Percentiles rank a stretch among this genome's conserved stretches.
These are phyloP conservation scores for Leptographium galeiforme DNA, from an alignment of 2,329 filamentous ascomycete genomes.

Conservation along the genomic window DNA sequence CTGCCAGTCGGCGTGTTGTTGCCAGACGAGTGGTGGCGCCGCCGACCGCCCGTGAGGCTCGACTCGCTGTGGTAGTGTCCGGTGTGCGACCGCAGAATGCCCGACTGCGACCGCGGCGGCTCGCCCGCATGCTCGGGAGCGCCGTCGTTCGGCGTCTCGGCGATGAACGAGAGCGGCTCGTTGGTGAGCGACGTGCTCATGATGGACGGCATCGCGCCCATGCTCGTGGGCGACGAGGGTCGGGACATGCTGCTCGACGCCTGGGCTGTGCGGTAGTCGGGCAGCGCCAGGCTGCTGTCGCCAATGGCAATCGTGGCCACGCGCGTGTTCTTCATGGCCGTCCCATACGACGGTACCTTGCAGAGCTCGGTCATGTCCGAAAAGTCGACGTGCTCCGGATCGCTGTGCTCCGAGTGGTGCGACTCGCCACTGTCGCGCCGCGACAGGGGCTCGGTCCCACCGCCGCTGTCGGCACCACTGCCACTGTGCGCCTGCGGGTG, in stretches of 20 bases:
- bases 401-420: slow-evolving; percentile 34
- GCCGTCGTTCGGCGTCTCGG: slow-evolving; percentile 14
- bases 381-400: slow-evolving; percentile 42
- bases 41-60: slow-evolving; percentile 1
- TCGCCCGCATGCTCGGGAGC: neutral
- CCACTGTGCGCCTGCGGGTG: neutral
- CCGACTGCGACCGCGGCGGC: neutral
- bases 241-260: slow-evolving; percentile 28
- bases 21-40: slow-evolving; percentile 11
- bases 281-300: slow-evolving; percentile 35
- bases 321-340: slow-evolving; percentile 50
- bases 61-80: slow-evolving; percentile 2
- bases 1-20: slow-evolving; percentile 5
- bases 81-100: neutral
- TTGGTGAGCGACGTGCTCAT: neutral
- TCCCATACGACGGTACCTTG: slow-evolving; percentile 66
- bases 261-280: slow-evolving; percentile 52
- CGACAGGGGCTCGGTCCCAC: slow-evolving; percentile 28
- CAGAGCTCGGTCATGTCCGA: slow-evolving; percentile 51
- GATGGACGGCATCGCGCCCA: neutral
- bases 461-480: neutral
- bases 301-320: slow-evolving; percentile 38
- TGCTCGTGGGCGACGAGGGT: slow-evolving; percentile 19
- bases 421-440: slow-evolving; percentile 40
- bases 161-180: slow-evolving; percentile 17